These are phyloP conservation scores for Phallus indusiatus DNA, from an alignment of 768 basidiomycete genomes.

Conservation along the genomic window DNA sequence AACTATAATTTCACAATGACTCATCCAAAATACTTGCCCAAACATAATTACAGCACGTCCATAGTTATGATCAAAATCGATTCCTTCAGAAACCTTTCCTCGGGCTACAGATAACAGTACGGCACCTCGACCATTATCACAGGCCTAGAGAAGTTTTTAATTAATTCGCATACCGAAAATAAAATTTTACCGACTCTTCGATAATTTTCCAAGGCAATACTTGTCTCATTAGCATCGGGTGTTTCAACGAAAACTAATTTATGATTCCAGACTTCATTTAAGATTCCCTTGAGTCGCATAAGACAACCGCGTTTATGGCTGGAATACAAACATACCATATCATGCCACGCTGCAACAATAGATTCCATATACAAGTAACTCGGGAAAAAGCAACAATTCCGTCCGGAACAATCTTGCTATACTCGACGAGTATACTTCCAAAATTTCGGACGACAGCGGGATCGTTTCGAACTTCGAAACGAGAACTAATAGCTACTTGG, in stretches of 20 bases:
- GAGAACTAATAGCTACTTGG: constrained; percentile 95
- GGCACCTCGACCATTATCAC: constrained; percentile 96
- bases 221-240: constrained; percentile 97
- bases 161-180: constrained; percentile 6
- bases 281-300: constrained; percentile 62
- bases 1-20: not conserved
- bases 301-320: not conserved
- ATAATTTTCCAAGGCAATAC: constrained; percentile 95
- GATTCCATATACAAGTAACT: constrained; percentile 99
- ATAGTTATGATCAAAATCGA: constrained; percentile 99
- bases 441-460: constrained; percentile 99
- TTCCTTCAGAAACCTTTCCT: constrained; percentile 99
- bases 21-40: constrained; percentile 48
- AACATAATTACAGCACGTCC: constrained; percentile 99
- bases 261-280: constrained; percentile 99
- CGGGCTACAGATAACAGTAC: constrained; percentile 94
- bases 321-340: constrained; percentile 66
- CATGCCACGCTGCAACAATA: constrained; percentile 99
- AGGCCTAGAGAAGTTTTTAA: constrained; percentile 49
- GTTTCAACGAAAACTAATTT: constrained; percentile 99
- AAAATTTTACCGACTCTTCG: constrained; percentile 51
- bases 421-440: constrained; percentile 95
- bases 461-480: constrained; percentile 98
- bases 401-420: constrained; percentile 96
- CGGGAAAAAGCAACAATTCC: constrained; percentile 99